Evolutionary conservation across 352 stramenopile genomes (phyloP).

Genomic region (Globisporangium cystogenes): DNA sequence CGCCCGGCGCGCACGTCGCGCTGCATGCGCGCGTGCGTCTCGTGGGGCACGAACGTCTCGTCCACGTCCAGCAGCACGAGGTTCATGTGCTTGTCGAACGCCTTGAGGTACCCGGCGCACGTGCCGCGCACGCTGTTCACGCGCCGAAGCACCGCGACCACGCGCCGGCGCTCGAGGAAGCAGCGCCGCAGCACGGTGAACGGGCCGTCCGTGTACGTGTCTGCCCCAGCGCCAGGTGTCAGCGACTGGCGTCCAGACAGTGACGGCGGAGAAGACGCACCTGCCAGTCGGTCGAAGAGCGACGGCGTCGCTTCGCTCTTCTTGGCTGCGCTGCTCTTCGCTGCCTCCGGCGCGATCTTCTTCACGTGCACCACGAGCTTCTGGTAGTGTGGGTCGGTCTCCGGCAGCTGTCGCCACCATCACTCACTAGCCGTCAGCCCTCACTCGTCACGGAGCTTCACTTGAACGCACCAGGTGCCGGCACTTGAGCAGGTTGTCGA

Average conservation of each 20-base stretch:
- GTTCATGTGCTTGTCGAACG: conserved; percentile 96
- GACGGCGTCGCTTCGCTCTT: conserved; percentile 20
- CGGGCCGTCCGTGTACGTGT: conserved; percentile 80
- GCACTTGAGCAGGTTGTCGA: conserved; percentile 90
- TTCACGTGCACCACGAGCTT: conserved; percentile 23
- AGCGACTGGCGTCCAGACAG: neutral
- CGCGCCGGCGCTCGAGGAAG: conserved; percentile 70
- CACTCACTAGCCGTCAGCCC: too few relatives aligned
- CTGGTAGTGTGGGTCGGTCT: conserved; percentile 47
- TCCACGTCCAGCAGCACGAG: conserved; percentile 89
- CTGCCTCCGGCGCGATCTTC: conserved; percentile 15
- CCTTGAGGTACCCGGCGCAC: conserved; percentile 89
- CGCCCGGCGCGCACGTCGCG: conserved; percentile 28
- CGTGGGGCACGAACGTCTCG: conserved; percentile 54
- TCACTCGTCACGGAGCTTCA: too few relatives aligned
- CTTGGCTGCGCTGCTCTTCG: neutral
- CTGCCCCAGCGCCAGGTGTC: conserved; percentile 10
- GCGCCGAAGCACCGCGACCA: conserved; percentile 85
- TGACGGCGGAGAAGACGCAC: conserved; percentile 13
- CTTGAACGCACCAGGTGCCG: conserved; percentile 52
- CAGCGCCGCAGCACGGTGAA: conserved; percentile 79
- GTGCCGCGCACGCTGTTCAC: conserved; percentile 90
- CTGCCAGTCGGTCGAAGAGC: conserved; percentile 54
- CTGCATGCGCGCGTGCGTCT: conserved; percentile 23
- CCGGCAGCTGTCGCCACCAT: conserved; percentile 38